Conservation (phyloP, 192 early-diverging fungal species). For the Coemansia sp. region DNA sequence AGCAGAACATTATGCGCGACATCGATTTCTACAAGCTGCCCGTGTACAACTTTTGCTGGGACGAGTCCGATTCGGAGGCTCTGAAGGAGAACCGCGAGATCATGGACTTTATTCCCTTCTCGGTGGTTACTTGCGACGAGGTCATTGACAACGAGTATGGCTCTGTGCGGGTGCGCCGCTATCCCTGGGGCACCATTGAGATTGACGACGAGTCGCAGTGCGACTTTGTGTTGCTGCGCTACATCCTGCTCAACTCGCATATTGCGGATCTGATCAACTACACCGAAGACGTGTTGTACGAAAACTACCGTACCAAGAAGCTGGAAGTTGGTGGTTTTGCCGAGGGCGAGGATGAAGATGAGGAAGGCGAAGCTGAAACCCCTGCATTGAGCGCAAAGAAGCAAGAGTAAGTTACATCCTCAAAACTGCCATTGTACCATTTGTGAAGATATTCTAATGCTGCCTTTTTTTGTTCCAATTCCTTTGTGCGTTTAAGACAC, state of each 20-base stretch:
- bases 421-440: not conserved
- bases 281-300: slow-evolving; percentile 92
- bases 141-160: slow-evolving; percentile 75
- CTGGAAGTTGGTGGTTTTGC: slow-evolving; percentile 58
- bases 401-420: slow-evolving; percentile 25
- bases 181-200: slow-evolving; percentile 95
- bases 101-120: slow-evolving; percentile 84
- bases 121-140: slow-evolving; percentile 89
- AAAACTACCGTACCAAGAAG: slow-evolving; percentile 90
- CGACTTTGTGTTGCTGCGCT: slow-evolving; percentile 91
- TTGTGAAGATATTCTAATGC: slow-evolving; percentile 9
- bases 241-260: slow-evolving; percentile 91
- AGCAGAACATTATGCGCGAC: slow-evolving; percentile 95
- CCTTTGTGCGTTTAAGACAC: slow-evolving; percentile 1
- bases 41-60: slow-evolving; percentile 97
- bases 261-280: slow-evolving; percentile 95
- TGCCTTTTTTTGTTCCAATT: not conserved
- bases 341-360: slow-evolving; percentile 30
- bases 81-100: slow-evolving; percentile 97
- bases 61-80: slow-evolving; percentile 98
- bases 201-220: slow-evolving; percentile 94
- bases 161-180: slow-evolving; percentile 84
- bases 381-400: slow-evolving; percentile 23
- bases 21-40: slow-evolving; percentile 96
- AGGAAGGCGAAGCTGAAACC: slow-evolving; percentile 28